Evolutionary conservation across 2,329 filamentous ascomycete species (phyloP), one percentile per base, ranked within the genome.

Genomic region (Beauveria rudraprayagi): DNA sequence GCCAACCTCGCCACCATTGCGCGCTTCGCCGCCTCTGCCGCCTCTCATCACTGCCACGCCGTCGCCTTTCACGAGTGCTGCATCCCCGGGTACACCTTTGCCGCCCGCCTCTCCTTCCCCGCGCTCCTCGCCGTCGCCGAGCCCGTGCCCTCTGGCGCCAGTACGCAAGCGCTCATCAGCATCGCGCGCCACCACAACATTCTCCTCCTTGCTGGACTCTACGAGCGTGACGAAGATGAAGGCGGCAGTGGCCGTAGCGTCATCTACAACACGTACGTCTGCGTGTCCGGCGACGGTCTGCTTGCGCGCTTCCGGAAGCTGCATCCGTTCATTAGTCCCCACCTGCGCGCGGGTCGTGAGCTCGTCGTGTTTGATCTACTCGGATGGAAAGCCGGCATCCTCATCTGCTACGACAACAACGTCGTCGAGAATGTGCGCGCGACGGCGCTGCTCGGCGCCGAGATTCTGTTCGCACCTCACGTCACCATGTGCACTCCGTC

Each of bases 361-460:
- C 40, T 63, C 6, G 62, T 64, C 30, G 63, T 65, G 2, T 65
- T 66, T 24, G 58, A 66, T 47, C 34, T 65, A 22, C 60, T 65
- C 3, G 64, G 64, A 1, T 65, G 64, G 63, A 62, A 61, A 28
- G 63, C 63, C 6, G 63, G 63, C 34, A 64, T 66, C n/a, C 50
- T 65, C 9, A 66, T 65, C 44, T 66, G 63, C 63, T 66, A 65
- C 63, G 64, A 65, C 54, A 66, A 66, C 56, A 66, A 65, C 30
- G 59, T 65, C 34, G 63, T 66, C 14, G 63, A 66, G 46, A 65
- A 66, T 24, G 64, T 62, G 3, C 64, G 64, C 3, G 62, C 61
- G 7, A 64, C 61, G 22, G 63, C 64, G 14, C 56, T 64, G 7
- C 19, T 17, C 2, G 64, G 65, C 7, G 65, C 63, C 0, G 63